A percentile compares a stretch with the other conserved stretches of the same genome.
Evolutionary conservation across 108 stramenopile genomes (phyloP).

Genomic region (Cyclostephanos tholiformis): DNA sequence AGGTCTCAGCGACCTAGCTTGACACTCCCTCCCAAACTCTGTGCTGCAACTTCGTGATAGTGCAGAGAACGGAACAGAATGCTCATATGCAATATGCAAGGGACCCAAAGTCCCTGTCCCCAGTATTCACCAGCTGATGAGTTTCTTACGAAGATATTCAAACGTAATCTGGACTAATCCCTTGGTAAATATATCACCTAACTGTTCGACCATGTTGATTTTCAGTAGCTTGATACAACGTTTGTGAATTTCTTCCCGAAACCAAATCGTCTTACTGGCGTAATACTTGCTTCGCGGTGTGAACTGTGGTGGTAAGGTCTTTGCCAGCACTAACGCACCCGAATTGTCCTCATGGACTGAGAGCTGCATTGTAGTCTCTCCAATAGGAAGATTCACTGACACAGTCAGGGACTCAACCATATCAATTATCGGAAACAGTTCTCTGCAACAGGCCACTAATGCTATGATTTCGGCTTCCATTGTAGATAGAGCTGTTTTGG

Average conservation of each 20-base stretch:
- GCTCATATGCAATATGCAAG: too few species aligned
- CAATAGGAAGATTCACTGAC: background rate
- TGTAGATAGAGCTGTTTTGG: too few species aligned
- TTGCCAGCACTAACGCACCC: background rate
- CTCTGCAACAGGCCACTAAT: background rate
- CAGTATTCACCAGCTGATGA: too few species aligned
- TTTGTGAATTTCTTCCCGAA: background rate
- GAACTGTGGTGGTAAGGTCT: background rate
- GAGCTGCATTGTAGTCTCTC: conserved; percentile 1
- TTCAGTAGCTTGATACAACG: background rate
- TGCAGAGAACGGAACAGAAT: too few species aligned
- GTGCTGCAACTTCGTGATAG: too few species aligned
- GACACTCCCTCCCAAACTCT: too few species aligned
- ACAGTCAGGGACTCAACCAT: background rate
- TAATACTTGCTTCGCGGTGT: conserved; percentile 5
- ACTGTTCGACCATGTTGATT: conserved; percentile 10
- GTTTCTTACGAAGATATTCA: too few species aligned
- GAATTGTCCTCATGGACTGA: conserved; percentile 9
- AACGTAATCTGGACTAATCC: too few species aligned
- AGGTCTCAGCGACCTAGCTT: too few species aligned
- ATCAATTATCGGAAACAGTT: background rate
- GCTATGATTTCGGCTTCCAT: conserved; percentile 3
- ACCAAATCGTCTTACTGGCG: conserved; percentile 1
- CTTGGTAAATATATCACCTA: too few species aligned
- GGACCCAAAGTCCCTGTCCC: too few species aligned